A percentile compares a stretch with the other conserved stretches of the same genome.
phyloP scores from a whole-genome alignment of 257 asterid species.

The Solanum sejunctum region DNA sequence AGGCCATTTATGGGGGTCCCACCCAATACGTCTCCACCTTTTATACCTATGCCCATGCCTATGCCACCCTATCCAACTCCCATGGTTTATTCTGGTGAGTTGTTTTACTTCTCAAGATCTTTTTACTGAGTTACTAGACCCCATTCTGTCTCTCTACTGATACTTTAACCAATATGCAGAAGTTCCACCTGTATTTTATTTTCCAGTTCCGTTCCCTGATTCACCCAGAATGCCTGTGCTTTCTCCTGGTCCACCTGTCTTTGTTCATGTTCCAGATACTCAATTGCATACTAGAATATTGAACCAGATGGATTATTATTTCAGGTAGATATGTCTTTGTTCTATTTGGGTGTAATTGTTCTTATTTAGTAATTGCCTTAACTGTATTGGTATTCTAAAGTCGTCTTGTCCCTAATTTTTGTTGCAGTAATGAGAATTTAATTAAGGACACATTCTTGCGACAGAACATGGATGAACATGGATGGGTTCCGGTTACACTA shows the following conservation, averaged over 20 bases:
- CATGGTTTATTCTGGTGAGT: conserved; percentile 50
- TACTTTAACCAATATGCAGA: conserved; percentile 29
- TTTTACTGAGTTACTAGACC: not conserved
- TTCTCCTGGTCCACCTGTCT: conserved; percentile 25
- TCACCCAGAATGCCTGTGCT: conserved; percentile 38
- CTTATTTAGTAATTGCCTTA: not conserved
- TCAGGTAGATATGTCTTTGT: conserved; percentile 30
- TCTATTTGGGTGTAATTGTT: not conserved
- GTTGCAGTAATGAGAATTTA: conserved; percentile 39
- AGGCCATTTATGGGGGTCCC: conserved; percentile 47
- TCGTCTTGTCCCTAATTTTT: not conserved
- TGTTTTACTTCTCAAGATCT: conserved; percentile 4
- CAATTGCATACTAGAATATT: conserved; percentile 38
- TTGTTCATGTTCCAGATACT: conserved; percentile 35
- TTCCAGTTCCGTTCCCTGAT: conserved; percentile 39
- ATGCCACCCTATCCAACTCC: conserved; percentile 33
- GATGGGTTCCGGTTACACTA: conserved; percentile 63
- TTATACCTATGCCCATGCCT: conserved; percentile 27
- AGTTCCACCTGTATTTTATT: conserved; percentile 32
- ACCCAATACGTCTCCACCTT: conserved; percentile 17
- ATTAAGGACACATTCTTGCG: conserved; percentile 64
- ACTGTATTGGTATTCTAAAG: not conserved
- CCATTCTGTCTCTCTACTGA: not conserved
- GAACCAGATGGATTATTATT: conserved; percentile 64
- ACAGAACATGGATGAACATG: conserved; percentile 63